Conservation (phyloP, 2,329 filamentous ascomycete genomes). For the Penicillium glabrum region DNA sequence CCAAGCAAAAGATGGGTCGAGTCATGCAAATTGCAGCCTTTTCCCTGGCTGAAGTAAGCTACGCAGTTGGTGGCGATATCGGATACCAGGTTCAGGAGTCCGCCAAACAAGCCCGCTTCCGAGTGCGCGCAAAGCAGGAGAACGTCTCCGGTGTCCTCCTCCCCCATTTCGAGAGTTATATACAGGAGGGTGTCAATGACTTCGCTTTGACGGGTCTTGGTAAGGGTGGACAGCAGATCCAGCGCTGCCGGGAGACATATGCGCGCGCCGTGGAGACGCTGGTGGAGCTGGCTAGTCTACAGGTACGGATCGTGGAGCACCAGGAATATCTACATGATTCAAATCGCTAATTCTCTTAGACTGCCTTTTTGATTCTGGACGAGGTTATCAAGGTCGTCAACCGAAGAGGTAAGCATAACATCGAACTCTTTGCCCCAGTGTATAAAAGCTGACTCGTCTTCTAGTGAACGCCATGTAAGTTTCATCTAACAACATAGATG, state of each 20-base stretch:
- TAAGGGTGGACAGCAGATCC: constrained; percentile 96
- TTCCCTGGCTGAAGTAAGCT: constrained; percentile 94
- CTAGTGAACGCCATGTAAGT: constrained; percentile 84
- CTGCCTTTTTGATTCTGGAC: constrained; percentile 95
- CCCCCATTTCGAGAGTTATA: constrained; percentile 89
- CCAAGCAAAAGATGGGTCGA: constrained; percentile 97
- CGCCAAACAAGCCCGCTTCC: constrained; percentile 87
- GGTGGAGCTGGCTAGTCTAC: constrained; percentile 89
- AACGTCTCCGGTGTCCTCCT: constrained; percentile 97
- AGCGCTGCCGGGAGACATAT: constrained; percentile 93
- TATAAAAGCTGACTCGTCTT: constrained; percentile 23
- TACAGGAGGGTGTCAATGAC: constrained; percentile 86
- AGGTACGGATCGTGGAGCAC: constrained; percentile 48
- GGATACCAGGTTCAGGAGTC: constrained; percentile 97
- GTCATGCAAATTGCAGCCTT: constrained; percentile 99
- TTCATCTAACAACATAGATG: not conserved
- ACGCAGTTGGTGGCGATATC: constrained; percentile 93
- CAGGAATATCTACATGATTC: not conserved
- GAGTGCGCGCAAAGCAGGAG: constrained; percentile 92
- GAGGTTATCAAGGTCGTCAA: constrained; percentile 99
- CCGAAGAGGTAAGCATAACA: constrained; percentile 67
- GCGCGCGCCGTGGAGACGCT: constrained; percentile 92
- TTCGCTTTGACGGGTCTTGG: constrained; percentile 94
- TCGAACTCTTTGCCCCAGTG: not conserved
- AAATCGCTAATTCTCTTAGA: constrained; percentile 49